Evolutionary conservation across 805 yeast species (phyloP).

Genomic region (Barnettozyma wickerhamii): DNA sequence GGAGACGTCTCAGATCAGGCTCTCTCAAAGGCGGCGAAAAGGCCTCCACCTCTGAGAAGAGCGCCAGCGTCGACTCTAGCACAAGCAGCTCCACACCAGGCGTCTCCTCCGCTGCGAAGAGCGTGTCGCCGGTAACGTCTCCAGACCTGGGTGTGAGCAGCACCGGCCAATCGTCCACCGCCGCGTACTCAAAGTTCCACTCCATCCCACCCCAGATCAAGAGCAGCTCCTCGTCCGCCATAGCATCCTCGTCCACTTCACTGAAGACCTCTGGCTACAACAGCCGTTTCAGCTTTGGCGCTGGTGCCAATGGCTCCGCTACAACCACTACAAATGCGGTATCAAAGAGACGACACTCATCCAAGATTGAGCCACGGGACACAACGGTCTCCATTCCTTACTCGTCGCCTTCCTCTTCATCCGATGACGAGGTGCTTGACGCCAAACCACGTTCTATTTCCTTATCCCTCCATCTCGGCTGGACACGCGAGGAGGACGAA

Average conservation of each 20-base stretch:
- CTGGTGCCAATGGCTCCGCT: background rate
- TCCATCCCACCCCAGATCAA: constrained; percentile 6
- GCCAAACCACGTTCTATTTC: background rate
- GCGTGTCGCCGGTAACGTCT: constrained; percentile 6
- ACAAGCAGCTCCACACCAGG: constrained; percentile 17
- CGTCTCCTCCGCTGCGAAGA: constrained; percentile 3
- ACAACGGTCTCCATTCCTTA: background rate
- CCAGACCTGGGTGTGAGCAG: constrained; percentile 4
- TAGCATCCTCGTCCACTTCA: constrained; percentile 5
- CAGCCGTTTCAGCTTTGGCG: constrained; percentile 3
- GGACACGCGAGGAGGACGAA: constrained; percentile 70
- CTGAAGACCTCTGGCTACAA: constrained; percentile 4
- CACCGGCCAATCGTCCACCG: too few species aligned
- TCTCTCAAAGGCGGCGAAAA: constrained; percentile 28
- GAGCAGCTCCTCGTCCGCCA: constrained; percentile 6
- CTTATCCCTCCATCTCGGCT: constrained; percentile 14
- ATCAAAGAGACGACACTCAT: constrained; percentile 10
- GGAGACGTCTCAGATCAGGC: constrained; percentile 65
- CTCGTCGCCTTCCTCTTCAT: constrained; percentile 7
- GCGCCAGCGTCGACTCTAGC: background rate
- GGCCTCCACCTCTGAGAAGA: constrained; percentile 1
- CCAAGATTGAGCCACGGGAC: constrained; percentile 7
- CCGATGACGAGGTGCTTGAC: constrained; percentile 8
- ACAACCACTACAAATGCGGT: background rate
- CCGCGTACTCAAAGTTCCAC: constrained; percentile 9